Base-by-base conservation (phyloP, 192 early-diverging fungal species). In the Irineochytrium annulatum region DNA sequence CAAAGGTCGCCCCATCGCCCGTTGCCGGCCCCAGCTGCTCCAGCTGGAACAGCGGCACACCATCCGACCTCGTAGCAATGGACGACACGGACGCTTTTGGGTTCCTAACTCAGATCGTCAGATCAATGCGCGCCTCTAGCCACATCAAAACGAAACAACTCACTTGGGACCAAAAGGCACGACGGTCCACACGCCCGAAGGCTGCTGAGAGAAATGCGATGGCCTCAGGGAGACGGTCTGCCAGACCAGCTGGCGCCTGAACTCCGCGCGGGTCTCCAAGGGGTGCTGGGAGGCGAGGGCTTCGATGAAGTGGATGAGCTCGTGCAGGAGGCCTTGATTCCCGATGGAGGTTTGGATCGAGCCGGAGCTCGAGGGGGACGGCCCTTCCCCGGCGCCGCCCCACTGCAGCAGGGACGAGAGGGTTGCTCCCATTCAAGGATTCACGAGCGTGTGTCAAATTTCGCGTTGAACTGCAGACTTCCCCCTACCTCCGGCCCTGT, bases 391-490 rank as follows among this genome's bases (percentile, higher is more conserved):
- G 26, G 32, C 24, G 19, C 41, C 58, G 3, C 52, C 66, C 59
- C 59, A 68, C 46, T 68, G 53, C n/a, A 68, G 63, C 16, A 65
- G 56, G 8, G 78, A 34, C 0, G 78, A 75, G 13, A 80, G 72
- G 24, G 63, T 71, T 41, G 62, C 59, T 34, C 78, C 78, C 78
- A 80, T 80, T 54, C n/a, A n/a, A n/a, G n/a, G n/a, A n/a, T n/a
- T n/a, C n/a, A n/a, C n/a, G n/a, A n/a, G n/a, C n/a, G n/a, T n/a
- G n/a, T n/a, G n/a, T n/a, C n/a, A n/a, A n/a, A n/a, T n/a, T n/a
- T n/a, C n/a, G n/a, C n/a, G n/a, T n/a, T n/a, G n/a, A n/a, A n/a
- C n/a, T n/a, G n/a, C n/a, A n/a, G n/a, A n/a, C n/a, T n/a, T n/a
- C n/a, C n/a, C n/a, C n/a, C n/a, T n/a, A n/a, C n/a, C n/a, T n/a